Evolutionary conservation across 164 flowering plant genomes (phyloP), one percentile per base, ranked within the genome.

Genomic region (Protea cynaroides): DNA sequence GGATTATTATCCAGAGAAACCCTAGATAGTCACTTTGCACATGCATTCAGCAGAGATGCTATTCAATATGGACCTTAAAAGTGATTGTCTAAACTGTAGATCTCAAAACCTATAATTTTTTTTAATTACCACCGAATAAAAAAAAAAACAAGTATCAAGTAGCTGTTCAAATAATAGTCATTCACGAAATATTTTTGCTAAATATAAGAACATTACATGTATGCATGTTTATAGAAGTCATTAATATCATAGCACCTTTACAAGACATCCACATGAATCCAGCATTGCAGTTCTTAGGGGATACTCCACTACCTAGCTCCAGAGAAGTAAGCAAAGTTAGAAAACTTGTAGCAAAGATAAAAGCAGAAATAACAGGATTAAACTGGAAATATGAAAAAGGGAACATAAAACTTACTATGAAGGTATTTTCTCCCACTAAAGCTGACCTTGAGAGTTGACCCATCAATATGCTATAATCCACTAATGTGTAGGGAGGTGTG

Each of bases 401-500:
- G 52, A 59, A 36, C 43, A 24, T 4, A 59, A 7, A 58, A 70
- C 93, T 84, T 80, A 91, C 97, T 25, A 91, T 74, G 61, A 93
- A 88, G 18, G 92, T 77, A 72, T 93, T 79, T 72, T 86, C 82
- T 61, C 97, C 96, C 70, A 90, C 71, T 40, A 86, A 66, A 25
- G 85, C 69, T 25, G 97, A 90, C 34, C 68, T 73, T 43, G 96
- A 81, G 54, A 93, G 71, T 76, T 87, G 90, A 47, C 50, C 76
- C 98, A 93, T 93, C 52, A 93, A 77, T 13, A 82, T 68, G 19
- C 75, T 79, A 69, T 93, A 90, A 71, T 88, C 86, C 46, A 93
- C 98, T 68, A 76, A 78, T 24, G 71, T 81, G 63, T 93, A 93
- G 19, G 98, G 98, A 65, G 98, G 97, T 38, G 98, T 92, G 25